Conservation (phyloP, 1,284 basidiomycete genomes). For the Heterobasidion occidentale region DNA sequence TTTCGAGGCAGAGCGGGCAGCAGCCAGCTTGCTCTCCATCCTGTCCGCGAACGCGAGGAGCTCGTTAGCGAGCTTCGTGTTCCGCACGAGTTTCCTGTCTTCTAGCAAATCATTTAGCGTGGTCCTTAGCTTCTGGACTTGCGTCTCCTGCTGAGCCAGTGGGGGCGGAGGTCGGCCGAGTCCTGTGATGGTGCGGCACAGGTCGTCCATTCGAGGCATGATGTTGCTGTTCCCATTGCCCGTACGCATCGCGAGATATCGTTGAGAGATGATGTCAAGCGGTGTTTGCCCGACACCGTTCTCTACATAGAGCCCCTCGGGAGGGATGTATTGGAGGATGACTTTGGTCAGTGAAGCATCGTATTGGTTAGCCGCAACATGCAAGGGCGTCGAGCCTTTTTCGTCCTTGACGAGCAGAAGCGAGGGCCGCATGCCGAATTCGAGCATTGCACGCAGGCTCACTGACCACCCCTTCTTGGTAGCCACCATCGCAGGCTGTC, state of each 20-base stretch:
- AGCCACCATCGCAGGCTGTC: constrained; percentile 43
- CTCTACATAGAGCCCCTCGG: constrained; percentile 34
- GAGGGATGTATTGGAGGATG: constrained; percentile 28
- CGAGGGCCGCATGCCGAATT: constrained; percentile 27
- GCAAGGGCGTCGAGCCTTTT: constrained; percentile 38
- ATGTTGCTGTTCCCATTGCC: not conserved
- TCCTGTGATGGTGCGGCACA: not conserved
- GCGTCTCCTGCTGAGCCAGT: constrained; percentile 15
- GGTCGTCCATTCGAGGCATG: not conserved
- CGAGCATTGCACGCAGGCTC: constrained; percentile 19
- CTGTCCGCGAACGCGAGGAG: constrained; percentile 23
- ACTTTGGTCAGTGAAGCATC: constrained; percentile 26
- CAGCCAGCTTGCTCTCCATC: constrained; percentile 23
- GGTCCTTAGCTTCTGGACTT: constrained; percentile 25
- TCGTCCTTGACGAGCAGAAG: constrained; percentile 30
- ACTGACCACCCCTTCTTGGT: constrained; percentile 23
- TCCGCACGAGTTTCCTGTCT: constrained; percentile 24
- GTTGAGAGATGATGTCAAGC: constrained; percentile 30
- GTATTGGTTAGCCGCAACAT: constrained; percentile 30
- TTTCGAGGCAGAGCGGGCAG: constrained; percentile 13
- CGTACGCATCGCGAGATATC: constrained; percentile 10
- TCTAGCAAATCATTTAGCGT: constrained; percentile 25
- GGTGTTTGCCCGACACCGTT: constrained; percentile 48
- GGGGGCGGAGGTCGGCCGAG: not conserved
- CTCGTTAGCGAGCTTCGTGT: constrained; percentile 24